Evolutionary conservation across 1,284 basidiomycete species (phyloP).

Genomic region (Ceratobasidium papillatum): DNA sequence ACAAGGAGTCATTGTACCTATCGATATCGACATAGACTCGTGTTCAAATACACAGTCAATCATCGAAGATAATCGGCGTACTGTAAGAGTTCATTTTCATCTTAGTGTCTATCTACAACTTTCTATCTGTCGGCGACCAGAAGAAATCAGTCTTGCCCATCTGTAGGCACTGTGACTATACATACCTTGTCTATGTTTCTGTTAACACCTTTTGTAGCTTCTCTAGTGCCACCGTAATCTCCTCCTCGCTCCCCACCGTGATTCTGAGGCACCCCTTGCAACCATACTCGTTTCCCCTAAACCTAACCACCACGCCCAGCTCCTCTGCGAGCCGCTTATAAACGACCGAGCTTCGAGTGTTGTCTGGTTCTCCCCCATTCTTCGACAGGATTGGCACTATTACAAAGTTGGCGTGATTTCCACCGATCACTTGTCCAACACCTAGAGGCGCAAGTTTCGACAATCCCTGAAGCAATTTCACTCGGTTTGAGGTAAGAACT

Average conservation of each 20-base stretch:
- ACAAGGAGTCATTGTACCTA: no score
- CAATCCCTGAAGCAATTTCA: conserved; percentile 62
- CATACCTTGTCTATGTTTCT: conserved; percentile 30
- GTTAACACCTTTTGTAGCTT: conserved; percentile 50
- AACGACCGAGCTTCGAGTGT: conserved; percentile 69
- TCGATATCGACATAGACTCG: no score
- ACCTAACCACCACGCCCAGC: conserved; percentile 89
- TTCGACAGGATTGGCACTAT: conserved; percentile 77
- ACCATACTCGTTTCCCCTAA: conserved; percentile 85
- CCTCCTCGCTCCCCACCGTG: conserved; percentile 87
- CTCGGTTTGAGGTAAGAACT: conserved; percentile 69
- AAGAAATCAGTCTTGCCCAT: neutral
- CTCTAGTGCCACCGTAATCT: conserved; percentile 68
- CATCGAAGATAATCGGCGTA: no score
- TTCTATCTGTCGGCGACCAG: neutral
- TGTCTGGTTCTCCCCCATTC: conserved; percentile 65
- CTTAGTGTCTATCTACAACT: no score
- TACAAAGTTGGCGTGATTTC: conserved; percentile 92
- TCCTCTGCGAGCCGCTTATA: conserved; percentile 90
- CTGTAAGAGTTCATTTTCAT: no score
- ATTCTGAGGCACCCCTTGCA: conserved; percentile 90
- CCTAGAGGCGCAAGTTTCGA: conserved; percentile 61
- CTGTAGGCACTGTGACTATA: neutral
- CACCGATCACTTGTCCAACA: conserved; percentile 79
- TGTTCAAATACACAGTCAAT: no score